These are phyloP conservation scores for Pholiota adiposa DNA, from an alignment of 1,284 basidiomycete genomes.

Conservation along the genomic window DNA sequence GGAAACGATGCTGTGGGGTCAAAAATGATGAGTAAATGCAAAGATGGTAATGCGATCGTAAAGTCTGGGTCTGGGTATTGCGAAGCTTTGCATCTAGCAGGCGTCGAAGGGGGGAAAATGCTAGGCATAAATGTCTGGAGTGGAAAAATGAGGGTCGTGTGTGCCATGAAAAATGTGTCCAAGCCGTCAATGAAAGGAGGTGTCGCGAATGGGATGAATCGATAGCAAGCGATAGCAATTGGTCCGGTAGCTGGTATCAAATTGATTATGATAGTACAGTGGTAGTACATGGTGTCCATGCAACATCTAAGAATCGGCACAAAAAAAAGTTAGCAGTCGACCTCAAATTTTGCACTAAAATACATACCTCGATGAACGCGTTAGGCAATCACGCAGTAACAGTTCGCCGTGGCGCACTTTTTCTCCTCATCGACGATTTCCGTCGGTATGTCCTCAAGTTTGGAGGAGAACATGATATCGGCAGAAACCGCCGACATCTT, in stretches of 20 bases:
- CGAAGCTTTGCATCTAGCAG: conserved; percentile 12
- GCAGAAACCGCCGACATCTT: not conserved
- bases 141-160: not conserved
- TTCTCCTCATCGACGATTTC: not conserved
- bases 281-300: not conserved
- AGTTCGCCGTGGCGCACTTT: not conserved
- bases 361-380: not conserved
- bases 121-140: not conserved
- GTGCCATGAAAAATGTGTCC: not conserved
- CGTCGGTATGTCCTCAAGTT: not conserved
- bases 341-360: not conserved
- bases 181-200: not conserved
- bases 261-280: no score
- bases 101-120: conserved; percentile 2
- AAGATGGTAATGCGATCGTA: not conserved
- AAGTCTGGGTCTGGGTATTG: conserved; percentile 2
- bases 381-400: conserved; percentile 6
- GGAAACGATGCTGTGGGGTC: not conserved
- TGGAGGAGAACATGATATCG: not conserved
- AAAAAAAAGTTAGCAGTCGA: not conserved
- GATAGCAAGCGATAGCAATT: not conserved
- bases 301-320: not conserved
- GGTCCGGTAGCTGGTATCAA: not conserved
- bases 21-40: not conserved
- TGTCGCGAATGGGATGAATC: not conserved